Percentiles rank a stretch among this genome's conserved stretches.
Conservation (phyloP, 2,329 filamentous ascomycete species). For the Zalaria obscura region DNA sequence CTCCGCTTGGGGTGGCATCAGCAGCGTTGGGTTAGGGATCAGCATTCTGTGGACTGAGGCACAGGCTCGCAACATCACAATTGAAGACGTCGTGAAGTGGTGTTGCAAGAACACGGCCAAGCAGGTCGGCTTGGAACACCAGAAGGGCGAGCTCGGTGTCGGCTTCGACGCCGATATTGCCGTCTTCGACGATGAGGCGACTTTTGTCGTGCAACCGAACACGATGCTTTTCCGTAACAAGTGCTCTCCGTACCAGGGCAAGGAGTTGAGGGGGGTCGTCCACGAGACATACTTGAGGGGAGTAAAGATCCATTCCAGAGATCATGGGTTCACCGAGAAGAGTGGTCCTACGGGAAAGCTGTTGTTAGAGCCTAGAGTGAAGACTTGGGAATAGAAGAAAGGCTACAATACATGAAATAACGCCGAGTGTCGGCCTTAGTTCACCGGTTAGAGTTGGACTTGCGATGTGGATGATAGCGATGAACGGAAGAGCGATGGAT, state of each 20-base stretch:
- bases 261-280: conserved; percentile 62
- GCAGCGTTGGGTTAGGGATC: conserved; percentile 80
- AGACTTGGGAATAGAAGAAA: background rate
- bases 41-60: conserved; percentile 79
- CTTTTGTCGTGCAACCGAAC: conserved; percentile 53
- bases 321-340: conserved; percentile 49
- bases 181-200: conserved; percentile 74
- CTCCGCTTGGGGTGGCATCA: conserved; percentile 90
- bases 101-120: conserved; percentile 76
- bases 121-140: conserved; percentile 71
- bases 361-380: conserved; percentile 34
- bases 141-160: conserved; percentile 66
- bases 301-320: conserved; percentile 55
- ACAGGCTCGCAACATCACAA: conserved; percentile 42
- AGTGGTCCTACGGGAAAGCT: conserved; percentile 32
- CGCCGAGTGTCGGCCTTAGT: no score
- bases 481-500: no score
- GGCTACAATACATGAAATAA: no score
- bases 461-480: no score
- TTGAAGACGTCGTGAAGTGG: conserved; percentile 71
- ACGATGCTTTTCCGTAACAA: conserved; percentile 94
- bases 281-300: conserved; percentile 77
- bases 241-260: conserved; percentile 80
- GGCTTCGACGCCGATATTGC: conserved; percentile 86
- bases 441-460: no score